Evolutionary conservation across 1,284 basidiomycete genomes (phyloP), one percentile per base, ranked within the genome.

Genomic region (Papiliotrema nemorosa): DNA sequence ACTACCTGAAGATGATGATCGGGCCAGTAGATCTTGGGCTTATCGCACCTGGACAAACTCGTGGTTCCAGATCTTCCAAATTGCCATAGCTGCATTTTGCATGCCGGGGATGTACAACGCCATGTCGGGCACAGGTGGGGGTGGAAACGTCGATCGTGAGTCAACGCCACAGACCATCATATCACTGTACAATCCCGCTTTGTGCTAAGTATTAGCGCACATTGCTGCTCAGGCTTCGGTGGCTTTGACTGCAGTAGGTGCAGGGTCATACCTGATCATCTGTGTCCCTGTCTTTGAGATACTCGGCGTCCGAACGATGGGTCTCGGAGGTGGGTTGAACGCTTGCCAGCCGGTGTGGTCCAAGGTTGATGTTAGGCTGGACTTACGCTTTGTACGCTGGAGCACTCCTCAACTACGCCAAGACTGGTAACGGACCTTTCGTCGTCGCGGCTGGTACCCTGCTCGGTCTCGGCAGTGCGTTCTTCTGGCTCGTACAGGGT

Each of bases 401-500:
- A 3, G 21, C 47, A 21, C 39, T 58, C 22, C 50, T 58, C 35
- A 27, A 44, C 50, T 44, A 86, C 59, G 83, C 86, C 37, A 83
- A 86, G 57, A 73, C 78, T 9, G 67, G 77, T 39, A 79, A 81
- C 7, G 78, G 78, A 39, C 75, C 74, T 27, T 88, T 87, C 61
- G 84, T 86, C 46, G 83, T 91, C 57, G 81, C 78, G 26, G 79
- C 87, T 0, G 89, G 89, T 33, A 86, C 86, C 31, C 75, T 91
- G 51, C 82, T 92, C 16, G 90, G 90, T 41, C 62, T 89, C 44
- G 89, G 86, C 63, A 89, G 89, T 18, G 87, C 85, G 44, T 69
- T 91, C 26, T 77, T 91, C 20, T 89, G 88, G 88, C 84, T 86
- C 0, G 44, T 47, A 25, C 52, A 54, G 33, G 52, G 52, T 2